phyloP scores from a whole-genome alignment of 192 early-diverging fungal species.

The Podila clonocystis region DNA sequence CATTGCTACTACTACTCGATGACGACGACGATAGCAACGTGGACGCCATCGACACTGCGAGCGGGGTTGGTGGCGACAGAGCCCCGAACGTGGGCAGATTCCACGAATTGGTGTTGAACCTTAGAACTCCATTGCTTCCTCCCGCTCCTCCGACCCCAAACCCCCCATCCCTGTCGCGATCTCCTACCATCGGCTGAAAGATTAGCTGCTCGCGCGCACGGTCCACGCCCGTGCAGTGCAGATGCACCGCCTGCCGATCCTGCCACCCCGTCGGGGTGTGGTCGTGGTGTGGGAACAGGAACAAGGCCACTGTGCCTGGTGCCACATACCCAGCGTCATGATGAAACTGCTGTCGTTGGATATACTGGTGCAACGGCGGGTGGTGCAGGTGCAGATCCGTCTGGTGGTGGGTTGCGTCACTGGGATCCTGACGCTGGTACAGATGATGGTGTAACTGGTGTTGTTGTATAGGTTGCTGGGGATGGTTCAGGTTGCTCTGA shows the following conservation, averaged over 20 bases:
- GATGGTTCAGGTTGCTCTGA: neutral
- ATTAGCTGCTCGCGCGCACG: slow-evolving; percentile 28
- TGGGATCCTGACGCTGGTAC: slow-evolving; percentile 18
- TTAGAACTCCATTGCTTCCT: neutral
- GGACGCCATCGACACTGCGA: neutral
- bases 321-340: slow-evolving; percentile 27
- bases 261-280: slow-evolving; percentile 45
- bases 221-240: slow-evolving; percentile 28
- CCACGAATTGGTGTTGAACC: slow-evolving; percentile 43
- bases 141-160: no score
- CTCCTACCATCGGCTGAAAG: slow-evolving; percentile 11
- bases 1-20: neutral
- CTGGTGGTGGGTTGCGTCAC: slow-evolving; percentile 9
- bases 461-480: neutral
- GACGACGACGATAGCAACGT: neutral
- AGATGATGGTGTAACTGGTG: slow-evolving; percentile 23
- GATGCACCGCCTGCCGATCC: slow-evolving; percentile 28
- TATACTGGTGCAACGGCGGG: neutral
- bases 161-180: neutral
- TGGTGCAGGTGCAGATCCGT: slow-evolving; percentile 28
- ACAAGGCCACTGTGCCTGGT: slow-evolving; percentile 24
- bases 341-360: slow-evolving; percentile 1
- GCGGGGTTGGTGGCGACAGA: neutral
- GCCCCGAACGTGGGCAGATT: slow-evolving; percentile 9
- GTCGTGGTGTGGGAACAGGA: slow-evolving; percentile 39